These are phyloP conservation scores for Neoarthrinium moseri DNA, from an alignment of 2,329 filamentous ascomycete genomes.

Conservation along the genomic window DNA sequence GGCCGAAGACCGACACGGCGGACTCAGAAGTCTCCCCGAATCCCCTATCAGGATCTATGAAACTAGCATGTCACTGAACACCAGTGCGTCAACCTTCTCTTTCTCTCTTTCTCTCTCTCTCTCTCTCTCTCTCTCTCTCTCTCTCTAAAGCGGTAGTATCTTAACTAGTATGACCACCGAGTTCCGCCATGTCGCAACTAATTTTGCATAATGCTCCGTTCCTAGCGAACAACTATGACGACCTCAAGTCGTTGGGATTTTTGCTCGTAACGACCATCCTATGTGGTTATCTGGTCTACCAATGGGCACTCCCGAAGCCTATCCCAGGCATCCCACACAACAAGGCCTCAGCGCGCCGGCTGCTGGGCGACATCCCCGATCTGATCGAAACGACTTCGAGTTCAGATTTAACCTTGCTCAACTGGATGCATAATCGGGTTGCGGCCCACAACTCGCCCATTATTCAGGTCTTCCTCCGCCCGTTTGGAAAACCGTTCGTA, in stretches of 20 bases:
- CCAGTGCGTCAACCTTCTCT: too few relatives aligned
- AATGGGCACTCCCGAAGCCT: slow-evolving; percentile 24
- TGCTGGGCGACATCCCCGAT: slow-evolving; percentile 12
- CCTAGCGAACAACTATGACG: too few relatives aligned
- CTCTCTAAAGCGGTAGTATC: too few relatives aligned
- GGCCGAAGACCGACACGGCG: too few relatives aligned
- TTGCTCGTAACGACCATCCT: not conserved
- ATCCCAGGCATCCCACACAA: slow-evolving; percentile 17
- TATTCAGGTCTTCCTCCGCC: slow-evolving; percentile 32
- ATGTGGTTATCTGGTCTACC: slow-evolving; percentile 2
- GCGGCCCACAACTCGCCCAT: slow-evolving; percentile 20
- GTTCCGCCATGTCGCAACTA: too few relatives aligned
- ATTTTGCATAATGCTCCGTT: too few relatives aligned
- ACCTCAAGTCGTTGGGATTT: not conserved
- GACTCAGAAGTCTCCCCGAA: too few relatives aligned
- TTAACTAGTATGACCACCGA: too few relatives aligned
- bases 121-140: too few relatives aligned
- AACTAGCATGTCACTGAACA: too few relatives aligned
- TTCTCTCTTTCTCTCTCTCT: too few relatives aligned
- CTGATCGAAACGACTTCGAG: slow-evolving; percentile 1
- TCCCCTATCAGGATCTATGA: too few relatives aligned
- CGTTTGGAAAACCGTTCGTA: slow-evolving; percentile 28
- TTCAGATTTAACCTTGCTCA: slow-evolving; percentile 6
- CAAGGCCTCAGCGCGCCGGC: slow-evolving; percentile 8
- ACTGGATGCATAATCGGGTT: slow-evolving; percentile 10